These are phyloP conservation scores for Beta macrorhiza DNA, from an alignment of 179 eudicot genomes.

Conservation along the genomic window DNA sequence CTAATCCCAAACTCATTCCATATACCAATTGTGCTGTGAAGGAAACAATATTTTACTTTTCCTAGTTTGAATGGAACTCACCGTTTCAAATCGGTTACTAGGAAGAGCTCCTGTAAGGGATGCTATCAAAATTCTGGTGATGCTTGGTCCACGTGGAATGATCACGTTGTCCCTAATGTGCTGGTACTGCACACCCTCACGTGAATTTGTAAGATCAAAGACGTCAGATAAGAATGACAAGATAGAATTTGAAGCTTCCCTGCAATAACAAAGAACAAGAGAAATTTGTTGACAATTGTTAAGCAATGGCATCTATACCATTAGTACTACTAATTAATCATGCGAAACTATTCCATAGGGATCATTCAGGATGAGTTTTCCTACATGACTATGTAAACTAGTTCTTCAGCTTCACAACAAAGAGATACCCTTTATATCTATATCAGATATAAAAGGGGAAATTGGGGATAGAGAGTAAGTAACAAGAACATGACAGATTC, in stretches of 20 bases:
- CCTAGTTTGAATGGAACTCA: constrained; percentile 21
- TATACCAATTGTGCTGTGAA: neutral
- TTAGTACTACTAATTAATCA: too few relatives aligned
- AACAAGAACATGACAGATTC: too few relatives aligned
- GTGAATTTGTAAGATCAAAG: constrained; percentile 73
- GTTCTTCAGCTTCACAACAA: too few relatives aligned
- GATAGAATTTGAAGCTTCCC: constrained; percentile 98
- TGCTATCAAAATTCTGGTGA: constrained; percentile 86
- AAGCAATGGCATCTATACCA: neutral
- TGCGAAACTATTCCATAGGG: too few relatives aligned
- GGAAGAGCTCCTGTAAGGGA: constrained; percentile 95
- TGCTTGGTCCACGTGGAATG: constrained; percentile 73
- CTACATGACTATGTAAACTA: too few relatives aligned
- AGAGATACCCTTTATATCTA: too few relatives aligned
- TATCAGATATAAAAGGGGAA: too few relatives aligned
- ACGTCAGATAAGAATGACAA: constrained; percentile 83
- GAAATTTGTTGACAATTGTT: neutral
- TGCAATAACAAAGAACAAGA: constrained; percentile 35
- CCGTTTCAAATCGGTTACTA: constrained; percentile 83
- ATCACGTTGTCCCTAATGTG: constrained; percentile 73
- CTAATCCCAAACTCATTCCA: neutral
- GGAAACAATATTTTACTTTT: neutral
- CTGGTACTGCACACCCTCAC: constrained; percentile 50
- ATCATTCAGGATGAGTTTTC: too few relatives aligned
- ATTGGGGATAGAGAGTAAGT: too few relatives aligned